phyloP scores from a whole-genome alignment of 306 rosid species.

The Castanopsis chinensis region DNA sequence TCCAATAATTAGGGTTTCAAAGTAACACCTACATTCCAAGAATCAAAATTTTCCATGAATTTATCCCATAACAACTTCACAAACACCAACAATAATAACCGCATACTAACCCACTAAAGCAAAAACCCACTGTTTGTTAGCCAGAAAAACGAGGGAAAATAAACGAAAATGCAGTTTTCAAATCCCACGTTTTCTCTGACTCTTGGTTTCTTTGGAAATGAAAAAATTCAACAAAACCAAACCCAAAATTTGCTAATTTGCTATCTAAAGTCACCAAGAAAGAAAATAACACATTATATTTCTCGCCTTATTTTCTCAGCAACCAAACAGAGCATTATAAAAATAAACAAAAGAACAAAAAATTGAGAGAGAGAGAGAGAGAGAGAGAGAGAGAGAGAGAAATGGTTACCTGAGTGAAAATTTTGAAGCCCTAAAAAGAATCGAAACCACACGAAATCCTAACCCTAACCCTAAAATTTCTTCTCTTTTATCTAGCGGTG shows the following conservation, averaged over 20 bases:
- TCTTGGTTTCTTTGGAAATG: neutral
- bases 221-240: slow-evolving; percentile 18
- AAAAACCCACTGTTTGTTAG: slow-evolving; percentile 16
- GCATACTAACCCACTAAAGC: neutral
- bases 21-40: slow-evolving; percentile 31
- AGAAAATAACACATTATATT: neutral
- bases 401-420: slow-evolving; percentile 31
- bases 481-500: too few species aligned
- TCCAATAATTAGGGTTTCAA: slow-evolving; percentile 57
- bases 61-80: slow-evolving; percentile 17
- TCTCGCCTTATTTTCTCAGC: neutral
- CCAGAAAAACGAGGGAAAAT: slow-evolving; percentile 7
- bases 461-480: too few species aligned
- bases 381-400: slow-evolving; percentile 3
- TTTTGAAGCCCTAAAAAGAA: slow-evolving; percentile 1
- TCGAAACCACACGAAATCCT: slow-evolving; percentile 20
- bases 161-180: neutral
- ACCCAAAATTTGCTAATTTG: neutral
- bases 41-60: slow-evolving; percentile 29
- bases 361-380: neutral
- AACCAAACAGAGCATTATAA: slow-evolving; percentile 12
- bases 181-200: neutral
- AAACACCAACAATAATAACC: slow-evolving; percentile 14
- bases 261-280: neutral
- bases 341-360: neutral